Evolutionary conservation across 345 rosid species (phyloP).

Genomic region (Salix udensis): DNA sequence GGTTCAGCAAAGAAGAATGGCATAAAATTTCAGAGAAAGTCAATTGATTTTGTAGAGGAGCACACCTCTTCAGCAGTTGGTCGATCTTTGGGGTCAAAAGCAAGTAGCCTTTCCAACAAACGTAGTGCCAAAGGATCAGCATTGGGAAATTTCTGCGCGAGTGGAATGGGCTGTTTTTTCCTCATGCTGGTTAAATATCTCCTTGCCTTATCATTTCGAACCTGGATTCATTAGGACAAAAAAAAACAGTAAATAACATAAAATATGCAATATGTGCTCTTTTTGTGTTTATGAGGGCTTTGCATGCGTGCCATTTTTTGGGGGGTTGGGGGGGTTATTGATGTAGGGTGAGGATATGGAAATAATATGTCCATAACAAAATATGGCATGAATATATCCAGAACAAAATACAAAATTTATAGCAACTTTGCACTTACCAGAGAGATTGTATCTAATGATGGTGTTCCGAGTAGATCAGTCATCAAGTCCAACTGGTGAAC

Average conservation of each 20-base stretch:
- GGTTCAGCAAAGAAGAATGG: neutral
- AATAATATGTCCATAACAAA: neutral
- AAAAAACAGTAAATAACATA: neutral
- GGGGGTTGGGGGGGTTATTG: neutral
- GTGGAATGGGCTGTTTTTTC: constrained; percentile 71
- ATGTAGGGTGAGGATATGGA: neutral
- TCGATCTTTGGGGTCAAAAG: constrained; percentile 88
- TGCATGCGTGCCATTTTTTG: neutral
- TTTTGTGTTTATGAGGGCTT: neutral
- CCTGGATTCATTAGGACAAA: constrained; percentile 37
- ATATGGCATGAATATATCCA: neutral
- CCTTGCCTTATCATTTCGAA: constrained; percentile 91
- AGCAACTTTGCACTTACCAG: constrained; percentile 39
- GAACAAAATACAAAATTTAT: constrained; percentile 1
- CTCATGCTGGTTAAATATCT: constrained; percentile 93
- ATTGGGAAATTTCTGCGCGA: constrained; percentile 72
- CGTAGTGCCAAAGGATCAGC: constrained; percentile 76
- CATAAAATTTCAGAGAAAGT: neutral
- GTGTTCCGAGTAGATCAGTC: constrained; percentile 96
- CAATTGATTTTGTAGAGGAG: neutral
- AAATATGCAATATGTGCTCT: neutral
- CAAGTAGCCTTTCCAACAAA: constrained; percentile 72
- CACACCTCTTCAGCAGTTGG: constrained; percentile 88
- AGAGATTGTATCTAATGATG: constrained; percentile 83
- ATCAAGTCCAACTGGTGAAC: constrained; percentile 93